These are phyloP conservation scores for Botrytis porri DNA, from an alignment of 2,329 filamentous ascomycete species.

Conservation along the genomic window DNA sequence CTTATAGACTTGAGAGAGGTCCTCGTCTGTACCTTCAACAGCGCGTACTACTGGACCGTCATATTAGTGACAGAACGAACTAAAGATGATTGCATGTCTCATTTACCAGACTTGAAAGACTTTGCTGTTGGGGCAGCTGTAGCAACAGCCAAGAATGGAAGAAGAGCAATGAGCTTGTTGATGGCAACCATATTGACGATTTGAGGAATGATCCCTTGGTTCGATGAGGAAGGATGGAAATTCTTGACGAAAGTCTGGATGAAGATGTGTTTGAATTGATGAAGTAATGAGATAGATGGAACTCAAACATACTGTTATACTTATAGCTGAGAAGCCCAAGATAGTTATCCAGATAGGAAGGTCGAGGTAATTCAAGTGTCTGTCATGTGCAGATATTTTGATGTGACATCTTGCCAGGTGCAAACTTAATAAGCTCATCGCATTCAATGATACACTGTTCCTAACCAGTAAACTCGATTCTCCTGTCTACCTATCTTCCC, in stretches of 20 bases:
- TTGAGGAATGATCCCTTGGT: not conserved
- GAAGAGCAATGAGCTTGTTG: conserved; percentile 5
- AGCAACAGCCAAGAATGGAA: not conserved
- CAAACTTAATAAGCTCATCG: too few species aligned
- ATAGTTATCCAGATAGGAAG: not conserved
- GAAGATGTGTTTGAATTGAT: not conserved
- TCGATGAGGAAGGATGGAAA: too few species aligned
- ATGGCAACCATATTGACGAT: conserved; percentile 4
- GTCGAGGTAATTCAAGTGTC: not conserved
- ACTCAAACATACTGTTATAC: not conserved
- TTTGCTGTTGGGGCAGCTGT: not conserved
- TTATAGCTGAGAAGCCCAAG: not conserved
- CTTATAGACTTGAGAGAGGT: not conserved
- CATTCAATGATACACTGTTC: too few species aligned
- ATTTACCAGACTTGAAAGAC: not conserved
- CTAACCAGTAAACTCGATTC: too few species aligned
- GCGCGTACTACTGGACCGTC: not conserved
- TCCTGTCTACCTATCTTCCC: too few species aligned
- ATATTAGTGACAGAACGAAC: not conserved
- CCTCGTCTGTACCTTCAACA: not conserved
- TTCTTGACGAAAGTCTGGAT: not conserved
- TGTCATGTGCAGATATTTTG: not conserved
- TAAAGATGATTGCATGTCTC: not conserved
- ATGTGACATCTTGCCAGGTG: not conserved
- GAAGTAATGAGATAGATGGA: not conserved